Evolutionary conservation across 23 red algal genomes (phyloP).

Genomic region (Cyanidiococcus yangmingshanensis): DNA sequence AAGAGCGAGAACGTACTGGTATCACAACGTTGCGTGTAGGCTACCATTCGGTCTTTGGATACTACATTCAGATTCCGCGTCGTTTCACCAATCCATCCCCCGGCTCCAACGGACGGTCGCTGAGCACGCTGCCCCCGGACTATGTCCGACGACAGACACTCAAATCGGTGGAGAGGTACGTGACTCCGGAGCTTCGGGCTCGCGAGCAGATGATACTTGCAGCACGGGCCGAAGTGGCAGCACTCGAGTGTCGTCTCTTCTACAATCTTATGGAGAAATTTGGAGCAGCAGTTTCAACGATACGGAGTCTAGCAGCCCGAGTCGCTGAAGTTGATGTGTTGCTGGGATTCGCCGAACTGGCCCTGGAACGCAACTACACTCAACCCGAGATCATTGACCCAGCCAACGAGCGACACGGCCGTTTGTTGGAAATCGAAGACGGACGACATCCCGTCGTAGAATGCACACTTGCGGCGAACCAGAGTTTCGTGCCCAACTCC

Average conservation of each 20-base stretch:
- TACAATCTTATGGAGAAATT: constrained; percentile 29
- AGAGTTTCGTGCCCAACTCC: constrained; percentile 66
- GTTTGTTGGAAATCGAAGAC: background rate
- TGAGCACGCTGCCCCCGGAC: background rate
- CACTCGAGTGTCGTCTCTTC: constrained; percentile 42
- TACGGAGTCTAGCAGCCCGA: constrained; percentile 26
- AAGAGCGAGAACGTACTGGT: constrained; percentile 36
- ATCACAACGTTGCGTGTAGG: constrained; percentile 41
- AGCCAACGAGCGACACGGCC: background rate
- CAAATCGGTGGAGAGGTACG: constrained; percentile 46
- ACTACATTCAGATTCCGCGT: constrained; percentile 19
- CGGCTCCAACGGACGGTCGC: background rate
- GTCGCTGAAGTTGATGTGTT: constrained; percentile 84
- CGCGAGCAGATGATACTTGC: constrained; percentile 26
- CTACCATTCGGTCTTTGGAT: constrained; percentile 27
- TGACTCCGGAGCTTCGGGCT: constrained; percentile 31
- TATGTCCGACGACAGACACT: constrained; percentile 23
- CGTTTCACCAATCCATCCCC: background rate
- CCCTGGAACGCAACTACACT: constrained; percentile 44
- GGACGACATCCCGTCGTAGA: constrained; percentile 80
- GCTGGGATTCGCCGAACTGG: constrained; percentile 57
- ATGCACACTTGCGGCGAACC: constrained; percentile 42
- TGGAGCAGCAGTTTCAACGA: constrained; percentile 23
- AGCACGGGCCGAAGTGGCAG: constrained; percentile 31
- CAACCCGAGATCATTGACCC: constrained; percentile 34